Percentiles rank a stretch among this genome's conserved stretches.
Conservation (phyloP, 148 eudicot species). For the Rhododendron ferrugineum region DNA sequence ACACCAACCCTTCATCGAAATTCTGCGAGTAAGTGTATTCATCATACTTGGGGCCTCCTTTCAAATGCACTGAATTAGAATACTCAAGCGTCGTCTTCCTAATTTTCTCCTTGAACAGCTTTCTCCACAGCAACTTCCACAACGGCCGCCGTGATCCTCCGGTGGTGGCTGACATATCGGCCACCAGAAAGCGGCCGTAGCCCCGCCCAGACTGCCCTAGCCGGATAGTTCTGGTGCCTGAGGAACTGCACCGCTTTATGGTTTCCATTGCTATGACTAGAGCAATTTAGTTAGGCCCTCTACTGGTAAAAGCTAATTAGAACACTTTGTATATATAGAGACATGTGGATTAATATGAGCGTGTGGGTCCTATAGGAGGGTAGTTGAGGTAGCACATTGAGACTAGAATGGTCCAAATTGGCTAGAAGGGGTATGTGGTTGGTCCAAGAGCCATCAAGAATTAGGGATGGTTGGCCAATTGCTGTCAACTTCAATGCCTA, state of each 20-base stretch:
- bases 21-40: slow-evolving; percentile 42
- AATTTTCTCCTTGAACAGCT: slow-evolving; percentile 28
- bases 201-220: slow-evolving; percentile 23
- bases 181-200: not conserved
- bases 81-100: slow-evolving; percentile 25
- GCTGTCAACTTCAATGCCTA: no score
- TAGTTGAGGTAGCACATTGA: not conserved
- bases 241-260: slow-evolving; percentile 14
- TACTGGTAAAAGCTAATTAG: not conserved
- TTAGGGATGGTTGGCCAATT: not conserved
- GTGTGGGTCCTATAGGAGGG: not conserved
- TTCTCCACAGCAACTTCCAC: slow-evolving; percentile 37
- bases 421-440: no score
- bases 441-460: no score
- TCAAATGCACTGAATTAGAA: not conserved
- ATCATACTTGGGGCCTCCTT: slow-evolving; percentile 31
- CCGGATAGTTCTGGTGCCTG: slow-evolving; percentile 14
- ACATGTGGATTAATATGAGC: not conserved
- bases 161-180: not conserved
- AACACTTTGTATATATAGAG: not conserved
- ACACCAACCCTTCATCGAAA: slow-evolving; percentile 39
- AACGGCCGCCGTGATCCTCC: not conserved
- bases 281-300: not conserved
- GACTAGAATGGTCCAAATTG: slow-evolving; percentile 9
- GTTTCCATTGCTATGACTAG: slow-evolving; percentile 19